A percentile compares a stretch with the other conserved stretches of the same genome.
These are phyloP conservation scores for Apophysomyces elegans DNA, from an alignment of 371 early-diverging fungal genomes.

Conservation along the genomic window DNA sequence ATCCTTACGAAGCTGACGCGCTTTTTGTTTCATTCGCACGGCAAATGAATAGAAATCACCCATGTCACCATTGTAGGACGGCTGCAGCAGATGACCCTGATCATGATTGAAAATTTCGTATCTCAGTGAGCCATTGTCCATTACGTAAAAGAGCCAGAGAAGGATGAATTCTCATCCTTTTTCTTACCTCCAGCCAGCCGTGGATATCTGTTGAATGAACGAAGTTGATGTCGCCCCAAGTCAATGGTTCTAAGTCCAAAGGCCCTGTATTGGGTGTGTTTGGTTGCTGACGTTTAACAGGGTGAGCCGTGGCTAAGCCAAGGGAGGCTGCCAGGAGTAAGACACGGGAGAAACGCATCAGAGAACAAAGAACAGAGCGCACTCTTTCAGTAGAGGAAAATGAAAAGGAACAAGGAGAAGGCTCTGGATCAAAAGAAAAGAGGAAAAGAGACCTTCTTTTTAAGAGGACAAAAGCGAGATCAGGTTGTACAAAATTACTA, in stretches of 20 bases:
- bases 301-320: not conserved
- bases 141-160: not conserved
- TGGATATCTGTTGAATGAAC: slow-evolving; percentile 57
- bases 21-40: slow-evolving; percentile 56
- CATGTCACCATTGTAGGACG: slow-evolving; percentile 53
- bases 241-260: slow-evolving; percentile 36
- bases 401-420: not conserved
- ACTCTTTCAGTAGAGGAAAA: not conserved
- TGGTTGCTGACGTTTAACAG: slow-evolving; percentile 36
- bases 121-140: not conserved
- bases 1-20: slow-evolving; percentile 48
- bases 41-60: slow-evolving; percentile 63
- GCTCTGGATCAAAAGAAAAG: not conserved
- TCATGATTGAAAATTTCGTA: not conserved
- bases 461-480: not conserved
- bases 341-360: slow-evolving; percentile 3
- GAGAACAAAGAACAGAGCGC: not conserved
- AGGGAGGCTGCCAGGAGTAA: slow-evolving; percentile 8
- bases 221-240: slow-evolving; percentile 59
- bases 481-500: not conserved
- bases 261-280: slow-evolving; percentile 31
- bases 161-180: too few relatives aligned
- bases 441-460: slow-evolving; percentile 29
- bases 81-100: slow-evolving; percentile 47
- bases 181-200: slow-evolving; percentile 43